Conservation (phyloP, 805 yeast species). For the Candida glaebosa region DNA sequence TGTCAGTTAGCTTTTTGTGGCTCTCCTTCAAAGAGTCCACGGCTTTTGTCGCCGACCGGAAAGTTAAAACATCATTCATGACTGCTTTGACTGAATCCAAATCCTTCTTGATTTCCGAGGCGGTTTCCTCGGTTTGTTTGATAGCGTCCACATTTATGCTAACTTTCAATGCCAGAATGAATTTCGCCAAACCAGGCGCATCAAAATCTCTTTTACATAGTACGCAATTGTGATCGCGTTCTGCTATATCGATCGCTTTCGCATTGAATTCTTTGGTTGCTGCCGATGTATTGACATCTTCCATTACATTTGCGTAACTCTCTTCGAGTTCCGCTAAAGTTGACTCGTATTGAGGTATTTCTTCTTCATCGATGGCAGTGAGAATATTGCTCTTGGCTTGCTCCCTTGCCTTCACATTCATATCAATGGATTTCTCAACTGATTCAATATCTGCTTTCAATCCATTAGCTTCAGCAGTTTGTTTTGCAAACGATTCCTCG, state of each 20-base stretch:
- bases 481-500: slow-evolving; percentile 6
- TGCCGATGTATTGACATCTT: slow-evolving; percentile 62
- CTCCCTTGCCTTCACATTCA: background rate
- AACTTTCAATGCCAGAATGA: slow-evolving; percentile 24
- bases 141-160: slow-evolving; percentile 27
- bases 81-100: slow-evolving; percentile 27
- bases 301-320: slow-evolving; percentile 57
- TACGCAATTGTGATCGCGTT: slow-evolving; percentile 55
- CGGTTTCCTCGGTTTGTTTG: slow-evolving; percentile 25
- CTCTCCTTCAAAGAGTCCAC: slow-evolving; percentile 8
- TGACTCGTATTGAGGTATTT: slow-evolving; percentile 50
- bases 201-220: slow-evolving; percentile 70
- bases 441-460: slow-evolving; percentile 9
- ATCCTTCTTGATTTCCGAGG: slow-evolving; percentile 28
- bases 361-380: slow-evolving; percentile 26
- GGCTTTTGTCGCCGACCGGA: slow-evolving; percentile 19
- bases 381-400: slow-evolving; percentile 15
- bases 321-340: slow-evolving; percentile 55
- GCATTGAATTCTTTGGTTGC: slow-evolving; percentile 69
- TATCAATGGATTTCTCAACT: background rate
- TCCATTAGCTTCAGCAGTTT: slow-evolving; percentile 3
- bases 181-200: slow-evolving; percentile 27
- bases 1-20: slow-evolving; percentile 2
- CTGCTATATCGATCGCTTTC: slow-evolving; percentile 65
- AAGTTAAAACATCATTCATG: slow-evolving; percentile 24